These are phyloP conservation scores for Magnusiomyces suaveolens DNA, from an alignment of 1,139 yeast genomes.

Conservation along the genomic window DNA sequence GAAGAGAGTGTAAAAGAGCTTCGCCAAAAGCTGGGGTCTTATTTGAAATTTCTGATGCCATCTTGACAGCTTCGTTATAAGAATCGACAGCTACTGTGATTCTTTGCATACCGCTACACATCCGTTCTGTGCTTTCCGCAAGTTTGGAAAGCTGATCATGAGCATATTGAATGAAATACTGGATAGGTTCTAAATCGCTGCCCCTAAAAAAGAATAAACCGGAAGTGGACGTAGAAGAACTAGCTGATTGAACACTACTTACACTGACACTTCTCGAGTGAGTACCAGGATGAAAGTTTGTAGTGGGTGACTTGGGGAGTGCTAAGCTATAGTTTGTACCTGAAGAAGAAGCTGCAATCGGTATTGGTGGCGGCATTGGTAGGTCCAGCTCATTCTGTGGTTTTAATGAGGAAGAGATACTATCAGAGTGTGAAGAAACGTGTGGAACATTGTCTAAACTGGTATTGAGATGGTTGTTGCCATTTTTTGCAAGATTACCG, in stretches of 20 bases:
- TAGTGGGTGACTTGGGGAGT: background rate
- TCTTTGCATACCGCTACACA: background rate
- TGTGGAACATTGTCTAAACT: background rate
- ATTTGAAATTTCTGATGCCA: background rate
- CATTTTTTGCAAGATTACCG: background rate
- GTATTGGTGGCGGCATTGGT: background rate
- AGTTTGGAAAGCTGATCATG: slow-evolving; percentile 4
- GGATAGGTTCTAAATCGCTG: slow-evolving; percentile 3
- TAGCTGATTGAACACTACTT: background rate
- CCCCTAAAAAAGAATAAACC: background rate
- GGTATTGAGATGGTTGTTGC: background rate
- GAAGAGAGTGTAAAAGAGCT: background rate
- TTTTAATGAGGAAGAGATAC: background rate
- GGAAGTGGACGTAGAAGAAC: background rate
- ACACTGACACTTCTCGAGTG: background rate
- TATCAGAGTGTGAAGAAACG: background rate
- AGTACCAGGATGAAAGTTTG: background rate
- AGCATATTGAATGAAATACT: slow-evolving; percentile 4
- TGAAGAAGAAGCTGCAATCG: background rate
- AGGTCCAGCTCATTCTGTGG: background rate
- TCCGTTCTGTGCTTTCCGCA: background rate
- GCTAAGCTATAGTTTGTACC: background rate
- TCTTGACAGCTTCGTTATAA: background rate
- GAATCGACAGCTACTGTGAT: background rate
- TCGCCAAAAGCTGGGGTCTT: background rate